A percentile compares a stretch with the other conserved stretches of the same genome.
Conservation (phyloP, 345 rosid species). For the Anacardium occidentale region DNA sequence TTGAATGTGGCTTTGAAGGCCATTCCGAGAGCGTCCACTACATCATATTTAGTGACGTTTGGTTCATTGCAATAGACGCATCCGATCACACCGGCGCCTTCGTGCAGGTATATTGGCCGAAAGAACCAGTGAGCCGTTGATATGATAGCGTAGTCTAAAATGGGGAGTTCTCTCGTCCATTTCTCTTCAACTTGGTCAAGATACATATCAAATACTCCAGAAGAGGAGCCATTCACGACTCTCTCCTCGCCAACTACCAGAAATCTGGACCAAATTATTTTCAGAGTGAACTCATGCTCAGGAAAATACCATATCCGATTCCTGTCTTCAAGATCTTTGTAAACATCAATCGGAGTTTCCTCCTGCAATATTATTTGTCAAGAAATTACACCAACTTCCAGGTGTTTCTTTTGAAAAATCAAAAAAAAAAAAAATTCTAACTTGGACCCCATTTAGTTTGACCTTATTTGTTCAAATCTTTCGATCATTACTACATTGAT, state of each 20-base stretch:
- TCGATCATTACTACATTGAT: too few species aligned
- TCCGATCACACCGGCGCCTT: constrained; percentile 36
- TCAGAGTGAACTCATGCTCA: constrained; percentile 60
- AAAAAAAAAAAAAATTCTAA: not conserved
- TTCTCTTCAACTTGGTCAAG: constrained; percentile 46
- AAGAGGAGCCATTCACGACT: constrained; percentile 43
- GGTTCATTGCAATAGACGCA: constrained; percentile 65
- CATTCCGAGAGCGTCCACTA: constrained; percentile 45
- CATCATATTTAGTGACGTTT: constrained; percentile 42
- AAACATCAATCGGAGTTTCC: constrained; percentile 55
- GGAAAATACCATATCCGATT: constrained; percentile 72
- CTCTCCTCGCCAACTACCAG: constrained; percentile 59
- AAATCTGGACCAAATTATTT: constrained; percentile 67
- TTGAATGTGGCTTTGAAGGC: constrained; percentile 48
- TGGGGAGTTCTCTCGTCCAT: constrained; percentile 44
- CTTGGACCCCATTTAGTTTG: too few species aligned
- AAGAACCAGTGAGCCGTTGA: constrained; percentile 87
- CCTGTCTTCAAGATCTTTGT: constrained; percentile 61
- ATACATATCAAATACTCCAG: constrained; percentile 51
- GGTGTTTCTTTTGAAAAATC: too few species aligned
- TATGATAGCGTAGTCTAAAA: constrained; percentile 52
- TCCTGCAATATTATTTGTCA: constrained; percentile 38
- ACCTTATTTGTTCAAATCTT: too few species aligned
- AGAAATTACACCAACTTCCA: too few species aligned
- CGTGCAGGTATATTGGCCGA: constrained; percentile 52